A percentile compares a stretch with the other conserved stretches of the same genome.
Conservation (phyloP, 768 basidiomycete genomes). For the Termitomyces sp. region DNA sequence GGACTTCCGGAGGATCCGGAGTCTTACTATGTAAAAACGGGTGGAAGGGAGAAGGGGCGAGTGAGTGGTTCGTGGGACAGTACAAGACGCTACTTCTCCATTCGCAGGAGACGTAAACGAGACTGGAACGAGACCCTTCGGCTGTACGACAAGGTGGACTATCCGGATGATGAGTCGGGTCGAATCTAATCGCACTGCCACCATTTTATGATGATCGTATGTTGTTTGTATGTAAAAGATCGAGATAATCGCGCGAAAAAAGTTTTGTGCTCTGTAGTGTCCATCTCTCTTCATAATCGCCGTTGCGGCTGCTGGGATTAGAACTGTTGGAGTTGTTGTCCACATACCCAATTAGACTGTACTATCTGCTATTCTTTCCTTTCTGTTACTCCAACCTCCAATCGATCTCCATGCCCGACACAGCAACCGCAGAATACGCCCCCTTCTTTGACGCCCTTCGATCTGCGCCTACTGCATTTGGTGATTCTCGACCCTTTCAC, state of each 20-base stretch:
- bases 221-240: not conserved
- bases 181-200: slow-evolving; percentile 9
- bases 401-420: not conserved
- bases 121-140: slow-evolving; percentile 89
- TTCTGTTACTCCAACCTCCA: slow-evolving; percentile 14
- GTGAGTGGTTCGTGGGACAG: slow-evolving; percentile 69
- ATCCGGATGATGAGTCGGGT: slow-evolving; percentile 52
- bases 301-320: slow-evolving; percentile 1
- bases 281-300: slow-evolving; percentile 1
- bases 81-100: slow-evolving; percentile 72
- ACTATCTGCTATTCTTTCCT: not conserved
- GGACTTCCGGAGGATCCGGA: slow-evolving; percentile 72
- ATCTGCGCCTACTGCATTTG: slow-evolving; percentile 60
- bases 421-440: slow-evolving; percentile 33
- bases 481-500: slow-evolving; percentile 25
- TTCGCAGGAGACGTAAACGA: slow-evolving; percentile 73
- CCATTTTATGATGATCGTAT: slow-evolving; percentile 1
- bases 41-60: slow-evolving; percentile 70
- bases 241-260: slow-evolving; percentile 7
- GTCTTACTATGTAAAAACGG: slow-evolving; percentile 51
- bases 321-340: not conserved
- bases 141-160: slow-evolving; percentile 80
- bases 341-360: slow-evolving; percentile 5
- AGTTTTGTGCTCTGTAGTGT: slow-evolving; percentile 1
- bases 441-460: slow-evolving; percentile 49